Evolutionary conservation across 306 rosid genomes (phyloP).

Genomic region (Vachellia pachyceras): DNA sequence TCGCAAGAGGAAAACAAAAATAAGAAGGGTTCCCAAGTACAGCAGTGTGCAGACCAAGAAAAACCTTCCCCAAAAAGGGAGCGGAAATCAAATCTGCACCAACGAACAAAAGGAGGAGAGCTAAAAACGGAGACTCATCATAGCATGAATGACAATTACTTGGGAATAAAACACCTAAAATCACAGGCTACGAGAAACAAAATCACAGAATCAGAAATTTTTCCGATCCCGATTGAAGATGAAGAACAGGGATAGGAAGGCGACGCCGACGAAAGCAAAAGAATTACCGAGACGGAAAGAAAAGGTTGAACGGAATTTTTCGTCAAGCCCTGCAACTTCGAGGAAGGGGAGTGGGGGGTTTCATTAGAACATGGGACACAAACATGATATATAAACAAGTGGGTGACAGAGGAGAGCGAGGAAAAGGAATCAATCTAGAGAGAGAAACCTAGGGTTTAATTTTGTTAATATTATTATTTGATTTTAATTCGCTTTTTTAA

Average conservation of each 20-base stretch:
- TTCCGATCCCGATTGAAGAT: constrained; percentile 33
- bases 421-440: constrained; percentile 37
- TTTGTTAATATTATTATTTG: neutral
- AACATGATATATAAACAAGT: neutral
- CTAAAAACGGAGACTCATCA: neutral
- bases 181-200: too few species aligned
- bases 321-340: constrained; percentile 52
- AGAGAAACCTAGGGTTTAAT: constrained; percentile 50
- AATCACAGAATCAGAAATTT: neutral
- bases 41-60: constrained; percentile 2
- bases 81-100: constrained; percentile 33
- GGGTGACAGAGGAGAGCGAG: constrained; percentile 39
- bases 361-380: neutral
- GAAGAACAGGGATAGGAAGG: too few species aligned
- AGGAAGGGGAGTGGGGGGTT: constrained; percentile 36
- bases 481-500: neutral
- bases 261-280: neutral
- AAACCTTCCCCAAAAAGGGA: neutral
- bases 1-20: neutral
- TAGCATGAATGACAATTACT: neutral
- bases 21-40: neutral
- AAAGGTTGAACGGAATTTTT: neutral
- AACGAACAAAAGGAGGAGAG: neutral
- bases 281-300: constrained; percentile 42
- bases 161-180: constrained; percentile 21